Percentiles rank a stretch among this genome's conserved stretches.
These are phyloP conservation scores for Saururus chinensis DNA, from an alignment of 164 flowering plant species.

Conservation along the genomic window DNA sequence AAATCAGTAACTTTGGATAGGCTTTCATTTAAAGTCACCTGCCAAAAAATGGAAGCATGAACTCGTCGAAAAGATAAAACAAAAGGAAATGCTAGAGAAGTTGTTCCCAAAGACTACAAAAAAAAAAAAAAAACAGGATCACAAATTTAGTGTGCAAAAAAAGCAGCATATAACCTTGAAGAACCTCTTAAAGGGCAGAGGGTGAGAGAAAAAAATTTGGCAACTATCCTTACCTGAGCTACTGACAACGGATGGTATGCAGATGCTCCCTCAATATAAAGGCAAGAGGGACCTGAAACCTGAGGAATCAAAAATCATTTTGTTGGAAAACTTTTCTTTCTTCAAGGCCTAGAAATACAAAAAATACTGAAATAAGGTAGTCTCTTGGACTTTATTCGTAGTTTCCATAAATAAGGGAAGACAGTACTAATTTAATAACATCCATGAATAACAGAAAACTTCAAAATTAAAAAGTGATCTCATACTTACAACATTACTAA, in stretches of 20 bases:
- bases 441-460: not conserved
- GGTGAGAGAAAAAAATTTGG: too few species aligned
- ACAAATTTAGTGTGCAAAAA: not conserved
- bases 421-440: too few species aligned
- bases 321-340: not conserved
- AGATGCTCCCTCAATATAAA: slow-evolving; percentile 86
- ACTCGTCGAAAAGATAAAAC: not conserved
- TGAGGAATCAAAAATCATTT: slow-evolving; percentile 20
- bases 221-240: slow-evolving; percentile 48
- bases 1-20: slow-evolving; percentile 41
- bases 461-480: not conserved
- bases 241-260: slow-evolving; percentile 52
- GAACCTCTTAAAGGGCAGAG: too few species aligned
- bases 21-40: slow-evolving; percentile 59
- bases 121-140: not conserved
- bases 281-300: slow-evolving; percentile 39
- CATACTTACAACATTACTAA: slow-evolving; percentile 53
- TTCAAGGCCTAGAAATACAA: not conserved
- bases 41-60: slow-evolving; percentile 7
- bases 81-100: not conserved
- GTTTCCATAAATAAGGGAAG: too few species aligned
- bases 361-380: too few species aligned
- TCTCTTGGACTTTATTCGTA: too few species aligned
- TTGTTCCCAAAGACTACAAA: not conserved
- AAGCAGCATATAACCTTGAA: too few species aligned